Evolutionary conservation across 2,329 filamentous ascomycete genomes (phyloP).

Genomic region (Byssochlamys sp.): DNA sequence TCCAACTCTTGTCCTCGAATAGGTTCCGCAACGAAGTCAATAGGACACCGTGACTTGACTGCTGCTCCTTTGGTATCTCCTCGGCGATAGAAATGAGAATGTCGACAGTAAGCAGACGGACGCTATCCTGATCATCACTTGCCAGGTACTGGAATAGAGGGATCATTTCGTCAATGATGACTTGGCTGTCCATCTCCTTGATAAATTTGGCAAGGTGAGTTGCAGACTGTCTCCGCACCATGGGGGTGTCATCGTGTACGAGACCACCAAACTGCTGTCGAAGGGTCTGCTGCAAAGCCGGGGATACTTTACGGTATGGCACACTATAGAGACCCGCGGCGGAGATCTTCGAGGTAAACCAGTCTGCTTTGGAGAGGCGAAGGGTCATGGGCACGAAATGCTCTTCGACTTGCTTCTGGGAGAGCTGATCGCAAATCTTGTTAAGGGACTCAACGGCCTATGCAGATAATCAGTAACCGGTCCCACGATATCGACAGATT

Average conservation of each 20-base stretch:
- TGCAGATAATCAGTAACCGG: slow-evolving; percentile 1
- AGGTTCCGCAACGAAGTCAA: slow-evolving; percentile 81
- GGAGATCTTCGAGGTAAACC: slow-evolving; percentile 99
- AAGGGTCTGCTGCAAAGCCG: slow-evolving; percentile 79
- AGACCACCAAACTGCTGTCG: slow-evolving; percentile 84
- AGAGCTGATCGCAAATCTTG: slow-evolving; percentile 93
- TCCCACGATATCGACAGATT: slow-evolving; percentile 3
- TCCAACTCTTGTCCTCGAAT: slow-evolving; percentile 99
- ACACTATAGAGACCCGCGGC: slow-evolving; percentile 89
- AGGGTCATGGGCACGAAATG: slow-evolving; percentile 93
- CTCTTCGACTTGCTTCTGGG: slow-evolving; percentile 85
- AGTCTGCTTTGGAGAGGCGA: slow-evolving; percentile 96
- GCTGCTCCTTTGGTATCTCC: slow-evolving; percentile 94
- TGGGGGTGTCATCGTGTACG: slow-evolving; percentile 96
- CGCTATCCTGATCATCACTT: slow-evolving; percentile 93
- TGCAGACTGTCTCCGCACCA: slow-evolving; percentile 93
- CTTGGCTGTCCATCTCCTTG: slow-evolving; percentile 83
- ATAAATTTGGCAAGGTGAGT: slow-evolving; percentile 96
- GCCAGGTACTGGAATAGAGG: slow-evolving; percentile 95
- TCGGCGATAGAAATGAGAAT: slow-evolving; percentile 94
- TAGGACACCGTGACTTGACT: slow-evolving; percentile 87
- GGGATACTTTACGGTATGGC: slow-evolving; percentile 83
- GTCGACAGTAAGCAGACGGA: slow-evolving; percentile 88
- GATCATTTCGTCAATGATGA: slow-evolving; percentile 98
- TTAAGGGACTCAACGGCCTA: slow-evolving; percentile 97